These are phyloP conservation scores for Pseudocercospora musae DNA, from an alignment of 2,329 filamentous ascomycete genomes.

Conservation along the genomic window DNA sequence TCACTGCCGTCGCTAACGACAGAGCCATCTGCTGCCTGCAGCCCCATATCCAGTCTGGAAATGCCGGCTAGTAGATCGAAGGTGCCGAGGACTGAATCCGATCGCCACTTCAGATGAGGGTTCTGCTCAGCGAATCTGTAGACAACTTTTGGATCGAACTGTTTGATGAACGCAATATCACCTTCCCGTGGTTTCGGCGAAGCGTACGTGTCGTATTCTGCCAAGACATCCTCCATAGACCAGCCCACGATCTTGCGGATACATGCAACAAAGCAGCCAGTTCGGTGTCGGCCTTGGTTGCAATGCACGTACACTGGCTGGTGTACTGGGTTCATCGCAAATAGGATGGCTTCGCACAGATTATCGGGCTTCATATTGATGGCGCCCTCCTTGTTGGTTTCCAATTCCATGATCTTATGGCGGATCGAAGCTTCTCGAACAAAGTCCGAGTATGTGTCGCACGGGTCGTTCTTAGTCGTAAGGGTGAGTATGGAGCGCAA, in stretches of 20 bases:
- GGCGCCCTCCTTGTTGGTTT: slow-evolving; percentile 78
- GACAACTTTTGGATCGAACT: slow-evolving; percentile 43
- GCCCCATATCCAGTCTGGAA: background rate
- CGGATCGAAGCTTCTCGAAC: slow-evolving; percentile 64
- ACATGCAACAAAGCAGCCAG: slow-evolving; percentile 81
- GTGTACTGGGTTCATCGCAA: slow-evolving; percentile 69
- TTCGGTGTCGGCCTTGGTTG: slow-evolving; percentile 92
- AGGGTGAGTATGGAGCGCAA: slow-evolving; percentile 73
- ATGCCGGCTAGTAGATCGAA: background rate
- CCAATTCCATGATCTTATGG: slow-evolving; percentile 73
- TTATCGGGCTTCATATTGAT: slow-evolving; percentile 59
- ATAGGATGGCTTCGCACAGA: slow-evolving; percentile 67
- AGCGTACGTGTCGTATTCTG: slow-evolving; percentile 69
- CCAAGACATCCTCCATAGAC: slow-evolving; percentile 59
- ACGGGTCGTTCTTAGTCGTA: slow-evolving; percentile 43
- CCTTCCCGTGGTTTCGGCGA: slow-evolving; percentile 48
- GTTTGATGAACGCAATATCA: slow-evolving; percentile 45
- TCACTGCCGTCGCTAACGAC: background rate
- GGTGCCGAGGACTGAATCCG: background rate
- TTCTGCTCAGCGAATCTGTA: slow-evolving; percentile 29
- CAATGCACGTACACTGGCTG: slow-evolving; percentile 85
- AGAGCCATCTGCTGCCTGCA: background rate
- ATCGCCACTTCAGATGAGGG: background rate
- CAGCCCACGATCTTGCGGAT: slow-evolving; percentile 71
- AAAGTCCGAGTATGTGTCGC: slow-evolving; percentile 56